Percentiles rank a stretch among this genome's conserved stretches.
These are phyloP conservation scores for Ustilago shanxiensis DNA, from an alignment of 1,284 basidiomycete species.

Conservation along the genomic window DNA sequence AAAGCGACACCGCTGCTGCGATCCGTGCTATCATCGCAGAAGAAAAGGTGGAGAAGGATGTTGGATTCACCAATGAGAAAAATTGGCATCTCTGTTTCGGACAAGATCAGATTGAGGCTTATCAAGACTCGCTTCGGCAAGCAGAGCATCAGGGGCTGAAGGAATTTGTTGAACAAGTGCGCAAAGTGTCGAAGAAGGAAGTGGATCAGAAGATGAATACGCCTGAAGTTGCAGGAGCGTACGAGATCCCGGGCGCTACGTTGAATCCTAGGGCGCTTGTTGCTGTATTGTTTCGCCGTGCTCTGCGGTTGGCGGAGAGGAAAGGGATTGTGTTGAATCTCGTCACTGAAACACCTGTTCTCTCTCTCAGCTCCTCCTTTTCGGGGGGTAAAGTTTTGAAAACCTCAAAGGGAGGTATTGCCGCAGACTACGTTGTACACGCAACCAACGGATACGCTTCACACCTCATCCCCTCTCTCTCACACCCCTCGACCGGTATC, in stretches of 20 bases:
- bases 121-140: constrained; percentile 30
- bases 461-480: constrained; percentile 77
- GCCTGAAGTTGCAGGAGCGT: constrained; percentile 32
- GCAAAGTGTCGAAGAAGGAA: constrained; percentile 37
- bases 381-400: neutral
- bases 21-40: constrained; percentile 32
- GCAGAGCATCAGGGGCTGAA: constrained; percentile 33
- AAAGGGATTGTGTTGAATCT: constrained; percentile 27
- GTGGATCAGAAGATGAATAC: constrained; percentile 34
- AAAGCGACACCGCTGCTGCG: constrained; percentile 23
- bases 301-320: constrained; percentile 13
- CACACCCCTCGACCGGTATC: constrained; percentile 73
- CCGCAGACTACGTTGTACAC: constrained; percentile 78
- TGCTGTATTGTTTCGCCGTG: constrained; percentile 21
- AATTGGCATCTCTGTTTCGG: constrained; percentile 59
- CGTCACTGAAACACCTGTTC: constrained; percentile 41
- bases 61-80: constrained; percentile 29
- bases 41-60: neutral
- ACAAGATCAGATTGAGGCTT: constrained; percentile 38
- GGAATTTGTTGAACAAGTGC: constrained; percentile 24
- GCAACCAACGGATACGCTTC: constrained; percentile 84
- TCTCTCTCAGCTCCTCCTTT: neutral
- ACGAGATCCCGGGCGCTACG: constrained; percentile 52
- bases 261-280: constrained; percentile 53
- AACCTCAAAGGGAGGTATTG: constrained; percentile 60